Conservation (phyloP, 805 yeast genomes). For the Cyberlindnera suaveolens region DNA sequence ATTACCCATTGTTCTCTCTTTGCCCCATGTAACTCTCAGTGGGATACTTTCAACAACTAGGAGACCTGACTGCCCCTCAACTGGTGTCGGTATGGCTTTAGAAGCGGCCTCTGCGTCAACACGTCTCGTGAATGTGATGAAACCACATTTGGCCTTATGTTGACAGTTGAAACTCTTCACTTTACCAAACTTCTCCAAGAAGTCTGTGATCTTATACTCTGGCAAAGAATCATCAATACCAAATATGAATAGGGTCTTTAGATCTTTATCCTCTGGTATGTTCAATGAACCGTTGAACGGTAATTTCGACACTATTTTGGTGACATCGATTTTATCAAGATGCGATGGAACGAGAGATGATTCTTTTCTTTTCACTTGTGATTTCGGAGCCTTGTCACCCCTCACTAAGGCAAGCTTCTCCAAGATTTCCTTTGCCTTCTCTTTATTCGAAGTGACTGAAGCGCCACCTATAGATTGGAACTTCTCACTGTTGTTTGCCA, state of each 20-base stretch:
- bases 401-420: slow-evolving; percentile 31
- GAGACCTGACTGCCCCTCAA: slow-evolving; percentile 25
- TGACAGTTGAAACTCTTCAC: slow-evolving; percentile 44
- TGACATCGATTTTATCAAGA: slow-evolving; percentile 35
- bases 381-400: slow-evolving; percentile 10
- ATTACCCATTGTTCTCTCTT: slow-evolving; percentile 35
- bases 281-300: slow-evolving; percentile 60
- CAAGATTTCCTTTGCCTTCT: slow-evolving; percentile 47
- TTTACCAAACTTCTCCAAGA: slow-evolving; percentile 40
- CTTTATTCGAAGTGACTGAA: slow-evolving; percentile 24
- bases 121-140: slow-evolving; percentile 45
- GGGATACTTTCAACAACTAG: slow-evolving; percentile 36
- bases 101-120: slow-evolving; percentile 42
- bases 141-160: slow-evolving; percentile 61
- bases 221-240: slow-evolving; percentile 67
- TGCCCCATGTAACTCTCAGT: slow-evolving; percentile 52
- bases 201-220: slow-evolving; percentile 50
- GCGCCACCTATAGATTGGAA: slow-evolving; percentile 32
- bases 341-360: slow-evolving; percentile 7
- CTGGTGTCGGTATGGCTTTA: slow-evolving; percentile 19
- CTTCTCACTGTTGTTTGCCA: slow-evolving; percentile 43
- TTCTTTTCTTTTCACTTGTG: slow-evolving; percentile 6
- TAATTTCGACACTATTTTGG: slow-evolving; percentile 48
- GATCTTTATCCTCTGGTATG: slow-evolving; percentile 33
- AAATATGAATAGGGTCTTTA: slow-evolving; percentile 65